Base-by-base conservation (phyloP, 805 yeast genomes). In the Wickerhamiella slavikovae region DNA sequence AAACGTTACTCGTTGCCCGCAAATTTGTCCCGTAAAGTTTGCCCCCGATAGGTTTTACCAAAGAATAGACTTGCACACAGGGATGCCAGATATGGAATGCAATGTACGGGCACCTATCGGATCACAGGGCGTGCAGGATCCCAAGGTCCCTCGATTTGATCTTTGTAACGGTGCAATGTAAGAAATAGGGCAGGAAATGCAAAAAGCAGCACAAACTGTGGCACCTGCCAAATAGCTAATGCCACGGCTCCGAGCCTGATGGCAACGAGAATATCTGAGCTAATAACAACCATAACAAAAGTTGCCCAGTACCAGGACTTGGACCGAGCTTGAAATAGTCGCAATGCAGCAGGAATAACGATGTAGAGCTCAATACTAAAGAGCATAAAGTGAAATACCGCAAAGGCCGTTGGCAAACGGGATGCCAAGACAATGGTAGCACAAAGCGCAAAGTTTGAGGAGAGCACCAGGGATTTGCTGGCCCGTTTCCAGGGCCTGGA, bases 71-170 rank as follows among this genome's bases (percentile, higher is more conserved):
- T n/a, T n/a, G n/a, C n/a, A n/a, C n/a, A n/a, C n/a, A n/a, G n/a
- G n/a, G n/a, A n/a, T n/a, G n/a, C n/a, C n/a, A n/a, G n/a, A n/a
- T n/a, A n/a, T n/a, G n/a, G n/a, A n/a, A n/a, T n/a, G n/a, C n/a
- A n/a, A n/a, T n/a, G n/a, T n/a, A n/a, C n/a, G n/a, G n/a, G n/a
- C n/a, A n/a, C n/a, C n/a, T n/a, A n/a, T n/a, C n/a, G 58, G 16
- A 70, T 53, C 6, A 66, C 56, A 1, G 93, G 92, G 44, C 65
- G 69, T 4, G 92, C 93, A 1, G 75, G 68, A 47, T 79, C 93
- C 93, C 93, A 79, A 1, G 93, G 93, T 0, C 93, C 93, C 48
- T 76, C 83, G 30, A 79, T 55, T 48, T 78, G 93, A 45, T 57
- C 77, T 49, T 79, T 79, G 47, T 78, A 78, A 48, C 67, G 65